phyloP scores from a whole-genome alignment of 2,329 filamentous ascomycete species.

The Magnaporthiopsis incrustans region DNA sequence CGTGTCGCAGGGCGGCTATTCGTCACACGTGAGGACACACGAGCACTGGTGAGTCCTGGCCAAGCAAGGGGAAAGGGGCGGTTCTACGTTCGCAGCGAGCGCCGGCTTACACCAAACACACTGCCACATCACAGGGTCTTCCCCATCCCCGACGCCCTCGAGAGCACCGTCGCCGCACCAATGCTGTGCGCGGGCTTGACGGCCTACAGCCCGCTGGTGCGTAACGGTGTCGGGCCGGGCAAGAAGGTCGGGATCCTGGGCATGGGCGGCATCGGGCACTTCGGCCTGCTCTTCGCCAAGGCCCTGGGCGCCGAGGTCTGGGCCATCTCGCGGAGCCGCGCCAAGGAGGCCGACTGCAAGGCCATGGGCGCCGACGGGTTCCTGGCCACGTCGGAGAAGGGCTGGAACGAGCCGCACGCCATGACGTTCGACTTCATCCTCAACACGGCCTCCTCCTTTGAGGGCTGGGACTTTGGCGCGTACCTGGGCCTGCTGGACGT shows the following conservation, averaged over 20 bases:
- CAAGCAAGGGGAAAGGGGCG: too few species aligned
- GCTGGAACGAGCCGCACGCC: conserved; percentile 48
- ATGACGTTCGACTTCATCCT: conserved; percentile 69
- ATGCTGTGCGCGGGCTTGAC: conserved; percentile 85
- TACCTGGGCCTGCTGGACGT: conserved; percentile 78
- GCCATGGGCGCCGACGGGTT: conserved; percentile 55
- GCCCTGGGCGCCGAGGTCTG: conserved; percentile 56
- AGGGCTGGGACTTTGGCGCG: conserved; percentile 57
- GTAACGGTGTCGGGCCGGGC: conserved; percentile 67
- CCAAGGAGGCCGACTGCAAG: conserved; percentile 51
- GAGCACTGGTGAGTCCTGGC: conserved; percentile 54
- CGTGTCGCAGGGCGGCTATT: conserved; percentile 51
- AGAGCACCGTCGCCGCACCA: conserved; percentile 56
- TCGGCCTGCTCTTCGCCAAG: conserved; percentile 61
- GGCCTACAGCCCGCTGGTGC: conserved; percentile 67
- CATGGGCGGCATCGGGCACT: conserved; percentile 65
- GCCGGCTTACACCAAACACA: too few species aligned
- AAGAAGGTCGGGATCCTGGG: conserved; percentile 73
- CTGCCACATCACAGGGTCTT: conserved; percentile 36
- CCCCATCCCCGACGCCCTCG: conserved; percentile 68
- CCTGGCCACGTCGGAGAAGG: conserved; percentile 47
- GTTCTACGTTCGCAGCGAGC: too few species aligned
- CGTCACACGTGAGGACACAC: conserved; percentile 39
- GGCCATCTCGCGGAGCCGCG: conserved; percentile 52
- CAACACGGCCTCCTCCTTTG: conserved; percentile 63